phyloP scores from a whole-genome alignment of 192 early-diverging fungal species.

The Entomortierella chlamydospora region DNA sequence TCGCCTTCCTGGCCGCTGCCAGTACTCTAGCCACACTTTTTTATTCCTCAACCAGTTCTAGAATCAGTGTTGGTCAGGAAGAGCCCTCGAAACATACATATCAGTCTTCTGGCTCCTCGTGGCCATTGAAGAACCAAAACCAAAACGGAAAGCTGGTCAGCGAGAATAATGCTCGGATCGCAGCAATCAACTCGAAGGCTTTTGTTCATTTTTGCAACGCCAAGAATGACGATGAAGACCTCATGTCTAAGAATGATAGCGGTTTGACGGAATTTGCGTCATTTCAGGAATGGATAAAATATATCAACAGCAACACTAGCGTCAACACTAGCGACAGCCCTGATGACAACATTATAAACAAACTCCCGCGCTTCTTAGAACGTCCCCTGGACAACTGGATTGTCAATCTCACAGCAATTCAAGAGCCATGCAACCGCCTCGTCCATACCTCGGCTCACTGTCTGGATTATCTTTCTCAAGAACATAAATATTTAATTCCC shows the following conservation, averaged over 20 bases:
- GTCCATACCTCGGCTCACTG: conserved; percentile 42
- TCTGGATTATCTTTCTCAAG: conserved; percentile 3
- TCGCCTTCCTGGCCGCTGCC: conserved; percentile 22
- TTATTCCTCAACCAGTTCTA: conserved; percentile 22
- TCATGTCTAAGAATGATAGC: background rate
- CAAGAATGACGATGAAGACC: background rate
- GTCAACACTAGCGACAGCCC: too few species aligned
- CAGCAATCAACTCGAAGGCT: background rate
- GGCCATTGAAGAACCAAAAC: background rate
- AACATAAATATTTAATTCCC: background rate
- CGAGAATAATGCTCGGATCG: background rate
- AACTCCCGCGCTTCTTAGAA: conserved; percentile 12
- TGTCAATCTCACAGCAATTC: conserved; percentile 28
- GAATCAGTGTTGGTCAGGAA: background rate
- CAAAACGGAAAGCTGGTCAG: background rate
- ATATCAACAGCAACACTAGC: conserved; percentile 14
- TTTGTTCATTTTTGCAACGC: background rate
- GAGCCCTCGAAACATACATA: background rate
- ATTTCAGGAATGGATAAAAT: conserved; percentile 17
- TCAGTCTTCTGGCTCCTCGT: background rate
- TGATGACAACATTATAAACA: too few species aligned
- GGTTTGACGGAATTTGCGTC: conserved; percentile 6
- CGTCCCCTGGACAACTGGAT: conserved; percentile 30
- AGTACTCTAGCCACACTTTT: conserved; percentile 15
- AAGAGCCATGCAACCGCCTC: conserved; percentile 24